Percentiles rank a stretch among this genome's conserved stretches.
Conservation (phyloP, 495 filamentous ascomycete genomes). For the Rostrohypoxylon terebratum region DNA sequence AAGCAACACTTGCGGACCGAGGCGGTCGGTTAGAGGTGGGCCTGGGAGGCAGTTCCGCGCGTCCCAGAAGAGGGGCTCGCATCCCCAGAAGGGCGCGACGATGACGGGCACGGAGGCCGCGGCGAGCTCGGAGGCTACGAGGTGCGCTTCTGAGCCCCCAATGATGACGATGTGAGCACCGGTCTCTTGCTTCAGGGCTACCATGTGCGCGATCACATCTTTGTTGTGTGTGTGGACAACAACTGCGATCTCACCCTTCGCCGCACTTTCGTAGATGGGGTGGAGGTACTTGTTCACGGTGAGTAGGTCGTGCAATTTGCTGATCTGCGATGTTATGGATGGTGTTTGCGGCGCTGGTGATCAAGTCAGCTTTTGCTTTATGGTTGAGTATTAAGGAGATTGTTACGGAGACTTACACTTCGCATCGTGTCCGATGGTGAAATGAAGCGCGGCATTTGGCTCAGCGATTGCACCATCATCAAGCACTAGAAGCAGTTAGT, state of each 20-base stretch:
- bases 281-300: conserved; percentile 30
- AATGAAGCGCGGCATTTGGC: conserved; percentile 61
- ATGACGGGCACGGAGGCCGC: conserved; percentile 57
- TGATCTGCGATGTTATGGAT: conserved; percentile 38
- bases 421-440: conserved; percentile 53
- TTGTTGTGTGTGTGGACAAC: conserved; percentile 39
- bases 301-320: conserved; percentile 29
- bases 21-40: conserved; percentile 52
- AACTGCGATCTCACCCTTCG: conserved; percentile 28
- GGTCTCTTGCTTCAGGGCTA: conserved; percentile 34
- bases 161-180: conserved; percentile 37
- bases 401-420: conserved; percentile 34
- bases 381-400: not conserved
- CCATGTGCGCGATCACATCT: conserved; percentile 36
- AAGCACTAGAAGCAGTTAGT: conserved; percentile 25
- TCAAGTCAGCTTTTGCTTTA: not conserved
- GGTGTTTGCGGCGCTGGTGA: conserved; percentile 24
- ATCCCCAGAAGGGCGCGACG: conserved; percentile 39
- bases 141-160: conserved; percentile 32
- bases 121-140: conserved; percentile 56
- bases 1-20: conserved; percentile 49
- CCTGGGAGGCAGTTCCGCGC: conserved; percentile 38
- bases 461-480: conserved; percentile 54
- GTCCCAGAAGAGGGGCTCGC: conserved; percentile 37
- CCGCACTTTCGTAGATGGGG: conserved; percentile 31